Base-by-base conservation (phyloP, 2,329 filamentous ascomycete genomes). In the Fusarium camptoceras region DNA sequence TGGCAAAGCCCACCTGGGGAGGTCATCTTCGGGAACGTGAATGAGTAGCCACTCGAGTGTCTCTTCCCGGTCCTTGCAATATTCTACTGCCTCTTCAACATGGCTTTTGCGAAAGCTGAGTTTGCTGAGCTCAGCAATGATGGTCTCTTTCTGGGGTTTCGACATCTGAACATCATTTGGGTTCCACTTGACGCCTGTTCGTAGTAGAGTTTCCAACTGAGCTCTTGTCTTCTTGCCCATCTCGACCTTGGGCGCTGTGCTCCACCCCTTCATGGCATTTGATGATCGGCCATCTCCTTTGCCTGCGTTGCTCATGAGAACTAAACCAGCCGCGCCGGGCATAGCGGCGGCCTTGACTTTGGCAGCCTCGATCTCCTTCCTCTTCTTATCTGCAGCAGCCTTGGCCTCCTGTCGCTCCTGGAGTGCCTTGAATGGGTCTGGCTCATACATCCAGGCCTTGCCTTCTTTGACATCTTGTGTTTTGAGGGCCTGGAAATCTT, bases 11-110 rank as follows among this genome's bases (percentile, higher is more conserved):
- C 95, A 98, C 9, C 88, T 85, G 2, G 96, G 96, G n/a, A 98
- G 83, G 75, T 98, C 96, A 77, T 99, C 96, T 77, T 99, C 96
- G 2, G 96, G 96, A 4, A 99, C 94, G 80, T 99, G 95, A 54
- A 98, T 94, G 50, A 99, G 86, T 18, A 99, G 86, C 96, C 96
- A 99, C 78, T 98, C 95, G 4, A 99, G 85, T 18, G 94, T 91
- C 81, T 99, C 96, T 78, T 98, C 94, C 30, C 92, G 87, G 77
- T 97, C 94, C 79, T 95, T 97, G 82, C 94, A 98, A 75, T 94
- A 89, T 46, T 89, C 89, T 2, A 92, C 88, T 11, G 96, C 95
- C 81, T 99, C 96, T 76, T 97, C 90, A 42, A 94, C 88, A 77
- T 99, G 96, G 75, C 92, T 97, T 74, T 85, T 86, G n/a, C 95